phyloP scores from a whole-genome alignment of 2,329 filamentous ascomycete genomes.

The Anthostomella pinea region DNA sequence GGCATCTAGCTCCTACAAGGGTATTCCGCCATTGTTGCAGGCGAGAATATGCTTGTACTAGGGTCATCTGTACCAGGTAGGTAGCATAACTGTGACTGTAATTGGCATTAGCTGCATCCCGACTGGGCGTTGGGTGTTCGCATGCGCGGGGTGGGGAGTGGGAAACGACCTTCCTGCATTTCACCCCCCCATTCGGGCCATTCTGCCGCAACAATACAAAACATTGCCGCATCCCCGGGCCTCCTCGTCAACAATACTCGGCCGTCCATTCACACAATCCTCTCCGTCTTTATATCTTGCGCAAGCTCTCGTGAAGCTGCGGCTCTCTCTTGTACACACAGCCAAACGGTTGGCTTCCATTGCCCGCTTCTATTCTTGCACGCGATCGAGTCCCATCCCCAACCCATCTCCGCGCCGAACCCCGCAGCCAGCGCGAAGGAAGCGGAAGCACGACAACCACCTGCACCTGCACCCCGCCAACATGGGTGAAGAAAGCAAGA shows the following conservation, averaged over 20 bases:
- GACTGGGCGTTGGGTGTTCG: no score
- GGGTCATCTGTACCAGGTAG: no score
- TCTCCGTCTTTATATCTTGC: neutral
- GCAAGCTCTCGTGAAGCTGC: conserved; percentile 8
- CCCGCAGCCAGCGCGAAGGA: conserved; percentile 17
- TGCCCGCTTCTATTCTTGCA: no score
- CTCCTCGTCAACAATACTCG: neutral
- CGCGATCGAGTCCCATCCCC: conserved; percentile 9
- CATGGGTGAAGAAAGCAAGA: conserved; percentile 49
- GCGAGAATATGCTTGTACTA: no score
- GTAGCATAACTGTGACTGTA: no score
- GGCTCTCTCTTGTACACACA: no score
- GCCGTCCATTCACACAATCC: neutral
- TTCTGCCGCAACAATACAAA: conserved; percentile 6
- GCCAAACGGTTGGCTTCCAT: no score
- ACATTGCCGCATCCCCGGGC: conserved; percentile 1
- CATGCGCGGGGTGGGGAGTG: no score
- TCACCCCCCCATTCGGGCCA: conserved; percentile 1
- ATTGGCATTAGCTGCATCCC: no score
- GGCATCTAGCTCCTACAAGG: no score
- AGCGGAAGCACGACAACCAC: conserved; percentile 10
- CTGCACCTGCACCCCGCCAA: conserved; percentile 17
- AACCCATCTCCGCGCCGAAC: conserved; percentile 12
- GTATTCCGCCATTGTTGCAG: no score
- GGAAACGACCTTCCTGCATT: conserved; percentile 1